These are phyloP conservation scores for Penicillium soppii DNA, from an alignment of 495 filamentous ascomycete species.

Conservation along the genomic window DNA sequence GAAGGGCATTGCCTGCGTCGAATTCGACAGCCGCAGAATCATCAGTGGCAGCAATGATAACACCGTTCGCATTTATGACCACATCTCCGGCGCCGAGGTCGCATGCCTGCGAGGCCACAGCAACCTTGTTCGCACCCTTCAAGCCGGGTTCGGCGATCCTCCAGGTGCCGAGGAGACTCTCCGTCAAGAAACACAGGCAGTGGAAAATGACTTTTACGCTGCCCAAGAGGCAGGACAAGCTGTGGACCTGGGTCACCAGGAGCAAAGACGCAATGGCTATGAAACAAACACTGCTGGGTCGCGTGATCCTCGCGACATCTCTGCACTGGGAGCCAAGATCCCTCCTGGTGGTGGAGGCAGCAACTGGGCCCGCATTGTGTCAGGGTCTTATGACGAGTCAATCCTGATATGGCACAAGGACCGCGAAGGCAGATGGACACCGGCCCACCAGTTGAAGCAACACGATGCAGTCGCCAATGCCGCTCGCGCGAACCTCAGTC, in stretches of 20 bases:
- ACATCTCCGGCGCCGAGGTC: slow-evolving; percentile 78
- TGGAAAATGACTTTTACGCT: slow-evolving; percentile 69
- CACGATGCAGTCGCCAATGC: slow-evolving; percentile 54
- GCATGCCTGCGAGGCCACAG: slow-evolving; percentile 78
- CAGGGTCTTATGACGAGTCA: slow-evolving; percentile 91
- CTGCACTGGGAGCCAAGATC: slow-evolving; percentile 74
- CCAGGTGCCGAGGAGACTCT: slow-evolving; percentile 74
- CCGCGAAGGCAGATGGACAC: slow-evolving; percentile 75
- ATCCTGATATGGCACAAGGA: slow-evolving; percentile 93
- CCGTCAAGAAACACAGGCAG: slow-evolving; percentile 65
- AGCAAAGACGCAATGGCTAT: slow-evolving; percentile 46
- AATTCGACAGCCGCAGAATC: slow-evolving; percentile 95
- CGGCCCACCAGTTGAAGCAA: slow-evolving; percentile 70
- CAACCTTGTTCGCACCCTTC: slow-evolving; percentile 88
- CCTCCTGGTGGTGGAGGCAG: slow-evolving; percentile 88
- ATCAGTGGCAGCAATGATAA: slow-evolving; percentile 95
- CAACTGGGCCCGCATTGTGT: slow-evolving; percentile 83
- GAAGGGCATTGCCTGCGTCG: slow-evolving; percentile 97
- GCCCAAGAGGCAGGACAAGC: slow-evolving; percentile 63
- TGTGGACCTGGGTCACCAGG: slow-evolving; percentile 35
- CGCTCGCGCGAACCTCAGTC: slow-evolving; percentile 19
- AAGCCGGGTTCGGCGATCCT: slow-evolving; percentile 89
- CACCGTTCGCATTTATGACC: slow-evolving; percentile 91
- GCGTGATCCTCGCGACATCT: slow-evolving; percentile 70
- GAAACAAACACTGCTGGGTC: slow-evolving; percentile 71